Percentiles rank a stretch among this genome's conserved stretches.
These are phyloP conservation scores for Solanum hybrid DNA, from an alignment of 305 asterid genomes.

Conservation along the genomic window DNA sequence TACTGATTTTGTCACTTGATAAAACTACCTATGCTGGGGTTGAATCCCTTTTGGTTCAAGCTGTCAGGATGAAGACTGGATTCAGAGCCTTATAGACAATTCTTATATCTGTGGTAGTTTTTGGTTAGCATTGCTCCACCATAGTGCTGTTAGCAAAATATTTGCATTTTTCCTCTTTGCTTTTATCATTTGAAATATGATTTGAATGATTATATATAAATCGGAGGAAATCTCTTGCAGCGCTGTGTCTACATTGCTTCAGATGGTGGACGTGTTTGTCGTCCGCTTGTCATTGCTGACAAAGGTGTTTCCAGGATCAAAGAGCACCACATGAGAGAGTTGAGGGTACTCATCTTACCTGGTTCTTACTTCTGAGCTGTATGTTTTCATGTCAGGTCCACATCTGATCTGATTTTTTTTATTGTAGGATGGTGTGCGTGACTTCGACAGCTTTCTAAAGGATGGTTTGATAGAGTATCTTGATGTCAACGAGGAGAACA, in stretches of 20 bases:
- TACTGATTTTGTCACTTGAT: neutral
- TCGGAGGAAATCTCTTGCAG: slow-evolving; percentile 36
- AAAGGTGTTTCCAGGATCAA: slow-evolving; percentile 88
- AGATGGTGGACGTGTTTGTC: slow-evolving; percentile 99
- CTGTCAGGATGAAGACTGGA: neutral
- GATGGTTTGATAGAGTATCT: slow-evolving; percentile 94
- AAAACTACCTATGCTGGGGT: neutral
- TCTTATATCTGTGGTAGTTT: neutral
- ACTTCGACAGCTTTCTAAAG: slow-evolving; percentile 64
- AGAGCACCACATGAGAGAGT: slow-evolving; percentile 94
- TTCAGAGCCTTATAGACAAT: neutral
- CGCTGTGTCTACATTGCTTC: slow-evolving; percentile 93
- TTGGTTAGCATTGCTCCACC: neutral
- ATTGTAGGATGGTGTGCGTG: slow-evolving; percentile 83
- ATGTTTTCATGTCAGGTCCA: neutral
- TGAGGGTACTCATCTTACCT: slow-evolving; percentile 45
- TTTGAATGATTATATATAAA: neutral
- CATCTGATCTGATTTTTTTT: slow-evolving; percentile 14
- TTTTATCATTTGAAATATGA: neutral
- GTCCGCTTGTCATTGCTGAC: slow-evolving; percentile 95
- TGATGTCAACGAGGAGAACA: slow-evolving; percentile 97
- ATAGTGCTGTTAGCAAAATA: neutral
- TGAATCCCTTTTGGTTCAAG: neutral
- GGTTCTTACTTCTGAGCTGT: slow-evolving; percentile 1
- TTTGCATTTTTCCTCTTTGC: neutral